Percentiles rank a stretch among this genome's conserved stretches.
These are phyloP conservation scores for Lippia alba DNA, from an alignment of 305 asterid genomes.

Conservation along the genomic window DNA sequence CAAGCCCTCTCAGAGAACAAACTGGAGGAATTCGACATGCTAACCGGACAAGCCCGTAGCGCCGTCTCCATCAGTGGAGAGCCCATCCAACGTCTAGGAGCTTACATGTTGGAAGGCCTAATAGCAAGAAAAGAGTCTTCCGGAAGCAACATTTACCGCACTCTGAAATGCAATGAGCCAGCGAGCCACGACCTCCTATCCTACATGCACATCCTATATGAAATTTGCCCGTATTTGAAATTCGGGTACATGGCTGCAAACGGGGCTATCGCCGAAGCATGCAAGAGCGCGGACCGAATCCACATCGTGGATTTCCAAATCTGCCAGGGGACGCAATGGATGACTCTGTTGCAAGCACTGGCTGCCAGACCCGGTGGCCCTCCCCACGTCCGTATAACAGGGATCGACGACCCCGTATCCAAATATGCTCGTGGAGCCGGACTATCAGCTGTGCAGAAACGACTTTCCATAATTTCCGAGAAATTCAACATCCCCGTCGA, in stretches of 20 bases:
- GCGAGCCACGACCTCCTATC: conserved; percentile 66
- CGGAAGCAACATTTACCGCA: conserved; percentile 71
- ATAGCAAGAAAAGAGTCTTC: conserved; percentile 77
- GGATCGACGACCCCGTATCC: conserved; percentile 83
- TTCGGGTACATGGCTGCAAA: conserved; percentile 92
- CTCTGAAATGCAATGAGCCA: conserved; percentile 74
- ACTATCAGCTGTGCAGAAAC: conserved; percentile 50
- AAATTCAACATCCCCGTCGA: conserved; percentile 69
- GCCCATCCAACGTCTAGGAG: conserved; percentile 88
- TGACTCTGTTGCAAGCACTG: conserved; percentile 82
- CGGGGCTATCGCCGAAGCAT: conserved; percentile 87
- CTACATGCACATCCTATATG: conserved; percentile 80
- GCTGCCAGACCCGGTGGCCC: conserved; percentile 88
- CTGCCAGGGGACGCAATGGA: conserved; percentile 89
- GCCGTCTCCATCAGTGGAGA: conserved; percentile 76
- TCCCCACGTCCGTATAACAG: conserved; percentile 81
- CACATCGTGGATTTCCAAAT: conserved; percentile 87
- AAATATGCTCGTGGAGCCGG: conserved; percentile 77
- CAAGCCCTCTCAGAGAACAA: conserved; percentile 60
- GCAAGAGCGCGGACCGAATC: conserved; percentile 69
- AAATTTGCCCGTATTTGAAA: conserved; percentile 79
- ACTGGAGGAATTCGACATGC: conserved; percentile 47
- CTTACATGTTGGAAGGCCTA: conserved; percentile 83
- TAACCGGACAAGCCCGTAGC: conserved; percentile 55
- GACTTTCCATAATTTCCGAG: conserved; percentile 59